These are phyloP conservation scores for Backusella circina DNA, from an alignment of 192 early-diverging fungal species.

Conservation along the genomic window DNA sequence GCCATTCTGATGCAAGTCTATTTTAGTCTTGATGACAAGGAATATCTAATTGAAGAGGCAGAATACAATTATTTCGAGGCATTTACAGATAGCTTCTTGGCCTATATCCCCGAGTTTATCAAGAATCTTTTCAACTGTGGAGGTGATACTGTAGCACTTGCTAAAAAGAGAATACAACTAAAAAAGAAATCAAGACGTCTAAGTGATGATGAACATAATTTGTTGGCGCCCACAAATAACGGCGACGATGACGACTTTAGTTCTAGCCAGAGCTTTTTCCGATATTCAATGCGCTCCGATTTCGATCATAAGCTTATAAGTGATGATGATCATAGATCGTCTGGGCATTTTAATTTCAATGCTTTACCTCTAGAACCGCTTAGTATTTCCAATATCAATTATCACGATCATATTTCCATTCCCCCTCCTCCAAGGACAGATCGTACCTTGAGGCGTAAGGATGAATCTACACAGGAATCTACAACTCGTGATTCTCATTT, in stretches of 20 bases:
- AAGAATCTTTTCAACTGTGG: constrained; percentile 19
- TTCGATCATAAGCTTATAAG: neutral
- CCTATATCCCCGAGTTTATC: constrained; percentile 32
- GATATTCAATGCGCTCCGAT: neutral
- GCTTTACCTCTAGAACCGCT: constrained; percentile 13
- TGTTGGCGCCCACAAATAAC: neutral
- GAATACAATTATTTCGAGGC: constrained; percentile 5
- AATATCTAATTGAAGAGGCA: constrained; percentile 15
- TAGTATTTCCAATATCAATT: neutral
- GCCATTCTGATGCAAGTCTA: constrained; percentile 26
- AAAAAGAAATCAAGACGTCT: constrained; percentile 6
- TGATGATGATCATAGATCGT: neutral
- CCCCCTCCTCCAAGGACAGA: neutral
- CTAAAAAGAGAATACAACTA: constrained; percentile 23
- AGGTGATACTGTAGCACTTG: constrained; percentile 18
- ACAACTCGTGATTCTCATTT: neutral
- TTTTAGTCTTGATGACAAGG: constrained; percentile 17
- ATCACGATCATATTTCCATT: neutral
- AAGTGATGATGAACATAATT: constrained; percentile 15
- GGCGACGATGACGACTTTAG: neutral
- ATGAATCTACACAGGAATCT: neutral
- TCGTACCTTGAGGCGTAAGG: neutral
- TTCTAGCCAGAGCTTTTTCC: neutral
- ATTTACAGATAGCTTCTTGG: constrained; percentile 21
- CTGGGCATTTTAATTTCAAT: constrained; percentile 1